These are phyloP conservation scores for Glonium stellatum DNA, from an alignment of 495 filamentous ascomycete genomes.

Conservation along the genomic window DNA sequence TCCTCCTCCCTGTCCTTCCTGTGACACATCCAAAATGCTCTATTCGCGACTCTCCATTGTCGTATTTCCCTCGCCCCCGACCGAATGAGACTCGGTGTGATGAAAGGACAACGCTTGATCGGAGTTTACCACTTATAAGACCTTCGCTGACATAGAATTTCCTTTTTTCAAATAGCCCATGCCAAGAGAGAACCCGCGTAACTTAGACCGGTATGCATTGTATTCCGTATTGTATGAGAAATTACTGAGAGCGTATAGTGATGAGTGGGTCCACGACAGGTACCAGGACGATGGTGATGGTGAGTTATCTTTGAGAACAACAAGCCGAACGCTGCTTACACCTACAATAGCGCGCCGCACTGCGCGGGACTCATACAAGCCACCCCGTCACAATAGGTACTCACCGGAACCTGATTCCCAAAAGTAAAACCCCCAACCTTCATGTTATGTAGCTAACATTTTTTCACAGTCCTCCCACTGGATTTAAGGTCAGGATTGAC, in stretches of 20 bases:
- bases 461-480: not conserved
- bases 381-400: not conserved
- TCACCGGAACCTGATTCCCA: not conserved
- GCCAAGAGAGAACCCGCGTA: slow-evolving; percentile 40
- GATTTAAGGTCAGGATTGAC: not conserved
- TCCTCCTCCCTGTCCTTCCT: slow-evolving; percentile 14
- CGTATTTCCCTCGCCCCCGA: slow-evolving; percentile 5
- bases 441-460: not conserved
- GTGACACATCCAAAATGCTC: not conserved
- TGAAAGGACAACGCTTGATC: not conserved
- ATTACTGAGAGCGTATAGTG: slow-evolving; percentile 37
- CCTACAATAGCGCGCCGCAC: not conserved
- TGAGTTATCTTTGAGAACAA: not conserved
- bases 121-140: slow-evolving; percentile 2
- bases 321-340: not conserved
- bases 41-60: not conserved
- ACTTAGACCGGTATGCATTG: slow-evolving; percentile 50
- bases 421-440: not conserved
- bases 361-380: not conserved
- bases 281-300: slow-evolving; percentile 55
- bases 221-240: slow-evolving; percentile 38
- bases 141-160: slow-evolving; percentile 24
- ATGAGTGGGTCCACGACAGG: slow-evolving; percentile 85
- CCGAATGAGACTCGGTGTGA: slow-evolving; percentile 1
- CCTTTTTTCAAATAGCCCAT: slow-evolving; percentile 8